A percentile compares a stretch with the other conserved stretches of the same genome.
Conservation (phyloP, 2,329 filamentous ascomycete genomes). For the Fusarium sp. region DNA sequence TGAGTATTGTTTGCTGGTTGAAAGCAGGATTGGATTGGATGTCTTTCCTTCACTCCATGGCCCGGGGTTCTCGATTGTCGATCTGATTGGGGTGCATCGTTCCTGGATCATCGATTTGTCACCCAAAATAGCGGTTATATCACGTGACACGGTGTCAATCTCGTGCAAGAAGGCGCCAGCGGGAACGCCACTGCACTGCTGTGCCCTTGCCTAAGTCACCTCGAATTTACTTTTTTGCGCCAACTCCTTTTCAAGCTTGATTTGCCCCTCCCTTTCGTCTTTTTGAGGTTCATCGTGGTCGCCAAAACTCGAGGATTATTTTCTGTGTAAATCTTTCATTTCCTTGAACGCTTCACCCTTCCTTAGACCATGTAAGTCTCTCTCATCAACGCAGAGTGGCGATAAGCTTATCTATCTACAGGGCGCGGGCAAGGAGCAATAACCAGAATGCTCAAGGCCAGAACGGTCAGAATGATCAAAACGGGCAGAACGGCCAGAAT, state of each 20-base stretch:
- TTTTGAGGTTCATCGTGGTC: constrained; percentile 4
- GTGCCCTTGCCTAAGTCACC: constrained; percentile 23
- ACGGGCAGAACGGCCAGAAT: constrained; percentile 19
- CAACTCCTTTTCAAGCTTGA: constrained; percentile 19
- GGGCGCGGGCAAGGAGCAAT: constrained; percentile 34
- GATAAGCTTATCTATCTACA: constrained; percentile 30
- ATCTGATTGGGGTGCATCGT: constrained; percentile 34
- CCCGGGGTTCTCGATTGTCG: constrained; percentile 17
- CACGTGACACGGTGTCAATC: constrained; percentile 52
- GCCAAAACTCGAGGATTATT: constrained; percentile 1
- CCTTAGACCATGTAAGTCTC: constrained; percentile 25
- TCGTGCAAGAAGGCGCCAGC: constrained; percentile 17
- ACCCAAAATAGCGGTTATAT: background rate
- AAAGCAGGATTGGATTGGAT: background rate
- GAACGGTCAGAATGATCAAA: constrained; percentile 5
- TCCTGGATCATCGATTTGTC: constrained; percentile 18
- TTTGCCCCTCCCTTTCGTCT: constrained; percentile 6
- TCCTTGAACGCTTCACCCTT: background rate
- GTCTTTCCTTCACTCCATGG: background rate
- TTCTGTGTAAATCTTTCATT: background rate
- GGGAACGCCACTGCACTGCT: constrained; percentile 40
- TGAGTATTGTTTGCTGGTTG: background rate
- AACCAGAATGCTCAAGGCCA: constrained; percentile 28
- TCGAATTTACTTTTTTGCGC: constrained; percentile 31
- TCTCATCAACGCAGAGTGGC: background rate